Conservation (phyloP, 202 grass and related monocot genomes). For the Saccharum hybrid region DNA sequence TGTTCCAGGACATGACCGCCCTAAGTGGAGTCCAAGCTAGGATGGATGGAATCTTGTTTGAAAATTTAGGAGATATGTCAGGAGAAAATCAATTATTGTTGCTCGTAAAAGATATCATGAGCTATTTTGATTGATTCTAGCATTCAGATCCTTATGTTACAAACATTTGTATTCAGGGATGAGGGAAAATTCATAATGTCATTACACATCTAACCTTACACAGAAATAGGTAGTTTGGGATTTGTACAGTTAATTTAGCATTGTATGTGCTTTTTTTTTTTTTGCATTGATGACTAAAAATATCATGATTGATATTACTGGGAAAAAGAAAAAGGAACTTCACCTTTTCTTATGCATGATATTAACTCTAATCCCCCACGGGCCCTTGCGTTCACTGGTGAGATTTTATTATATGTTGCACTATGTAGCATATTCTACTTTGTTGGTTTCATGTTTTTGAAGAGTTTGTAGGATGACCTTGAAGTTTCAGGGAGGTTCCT, state of each 20-base stretch:
- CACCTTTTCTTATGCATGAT: constrained; percentile 10
- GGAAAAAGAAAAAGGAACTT: constrained; percentile 31
- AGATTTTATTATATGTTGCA: constrained; percentile 32
- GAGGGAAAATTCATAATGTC: neutral
- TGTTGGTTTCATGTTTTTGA: constrained; percentile 22
- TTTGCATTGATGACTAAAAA: constrained; percentile 27
- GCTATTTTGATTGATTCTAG: constrained; percentile 57
- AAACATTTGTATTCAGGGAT: constrained; percentile 38
- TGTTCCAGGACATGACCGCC: constrained; percentile 64
- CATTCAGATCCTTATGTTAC: constrained; percentile 19
- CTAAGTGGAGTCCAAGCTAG: constrained; percentile 78
- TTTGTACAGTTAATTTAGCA: constrained; percentile 36
- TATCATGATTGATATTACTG: constrained; percentile 21
- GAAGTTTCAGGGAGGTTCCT: constrained; percentile 19
- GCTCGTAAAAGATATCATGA: constrained; percentile 69
- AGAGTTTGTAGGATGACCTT: constrained; percentile 8
- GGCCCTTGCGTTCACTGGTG: neutral
- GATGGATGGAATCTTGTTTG: constrained; percentile 82
- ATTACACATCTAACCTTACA: constrained; percentile 19
- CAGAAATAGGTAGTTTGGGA: constrained; percentile 39
- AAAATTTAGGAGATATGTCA: constrained; percentile 59
- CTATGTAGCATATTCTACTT: constrained; percentile 26
- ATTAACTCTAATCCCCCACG: neutral
- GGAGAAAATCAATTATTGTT: constrained; percentile 62
- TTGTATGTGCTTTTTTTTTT: constrained; percentile 26